phyloP scores from a whole-genome alignment of 331 rosid genomes.

The Malus hybrid region DNA sequence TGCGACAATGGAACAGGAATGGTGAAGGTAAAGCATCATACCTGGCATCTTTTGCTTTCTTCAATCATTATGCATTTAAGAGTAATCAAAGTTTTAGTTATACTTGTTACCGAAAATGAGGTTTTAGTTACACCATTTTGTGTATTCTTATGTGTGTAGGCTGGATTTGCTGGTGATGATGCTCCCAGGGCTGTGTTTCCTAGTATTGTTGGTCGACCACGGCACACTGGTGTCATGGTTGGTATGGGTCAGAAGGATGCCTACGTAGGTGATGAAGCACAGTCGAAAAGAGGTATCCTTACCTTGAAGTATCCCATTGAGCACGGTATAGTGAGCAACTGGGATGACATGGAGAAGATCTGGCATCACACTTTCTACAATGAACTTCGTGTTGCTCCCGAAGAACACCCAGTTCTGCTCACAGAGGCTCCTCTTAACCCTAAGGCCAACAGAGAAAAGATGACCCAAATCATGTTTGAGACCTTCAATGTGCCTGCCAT shows the following conservation, averaged over 20 bases:
- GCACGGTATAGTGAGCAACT: conserved; percentile 88
- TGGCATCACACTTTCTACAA: conserved; percentile 97
- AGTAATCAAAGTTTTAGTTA: not conserved
- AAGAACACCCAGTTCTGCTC: conserved; percentile 85
- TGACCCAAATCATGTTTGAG: conserved; percentile 92
- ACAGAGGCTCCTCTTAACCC: conserved; percentile 93
- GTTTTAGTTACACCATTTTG: not conserved
- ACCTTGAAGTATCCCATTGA: conserved; percentile 89
- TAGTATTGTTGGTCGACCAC: conserved; percentile 81
- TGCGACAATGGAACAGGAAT: conserved; percentile 96
- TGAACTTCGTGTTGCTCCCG: conserved; percentile 88
- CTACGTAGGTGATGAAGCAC: conserved; percentile 87
- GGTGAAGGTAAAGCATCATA: conserved; percentile 52
- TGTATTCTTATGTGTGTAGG: conserved; percentile 28
- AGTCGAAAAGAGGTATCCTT: conserved; percentile 79
- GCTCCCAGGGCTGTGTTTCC: conserved; percentile 95
- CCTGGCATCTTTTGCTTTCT: too few species aligned
- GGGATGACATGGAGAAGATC: conserved; percentile 95
- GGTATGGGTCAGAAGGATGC: conserved; percentile 97
- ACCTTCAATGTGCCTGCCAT: conserved; percentile 88
- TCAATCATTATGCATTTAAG: too few species aligned
- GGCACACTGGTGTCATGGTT: conserved; percentile 90
- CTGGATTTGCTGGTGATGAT: conserved; percentile 95
- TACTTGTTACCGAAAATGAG: not conserved
- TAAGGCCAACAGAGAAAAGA: conserved; percentile 89